These are phyloP conservation scores for Kalaharituber pfeilii DNA, from an alignment of 2,329 filamentous ascomycete species.

Conservation along the genomic window DNA sequence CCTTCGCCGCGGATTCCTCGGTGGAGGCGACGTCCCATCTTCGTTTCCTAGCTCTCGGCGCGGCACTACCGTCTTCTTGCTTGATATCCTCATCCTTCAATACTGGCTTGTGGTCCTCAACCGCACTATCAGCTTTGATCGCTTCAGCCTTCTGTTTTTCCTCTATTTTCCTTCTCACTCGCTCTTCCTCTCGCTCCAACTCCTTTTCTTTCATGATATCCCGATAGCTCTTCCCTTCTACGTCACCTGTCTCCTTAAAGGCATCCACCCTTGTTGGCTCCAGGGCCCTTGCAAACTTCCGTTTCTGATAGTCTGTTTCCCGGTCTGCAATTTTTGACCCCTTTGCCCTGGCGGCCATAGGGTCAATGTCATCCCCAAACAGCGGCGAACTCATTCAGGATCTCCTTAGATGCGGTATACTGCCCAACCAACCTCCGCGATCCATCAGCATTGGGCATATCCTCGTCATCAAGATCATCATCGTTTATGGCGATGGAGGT, in stretches of 20 bases:
- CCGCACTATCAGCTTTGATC: conserved; percentile 37
- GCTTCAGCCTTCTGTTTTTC: conserved; percentile 48
- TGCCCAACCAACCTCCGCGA: conserved; percentile 74
- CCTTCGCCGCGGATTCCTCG: conserved; percentile 28
- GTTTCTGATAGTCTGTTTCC: conserved; percentile 95
- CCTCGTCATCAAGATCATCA: conserved; percentile 49
- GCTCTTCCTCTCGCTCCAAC: conserved; percentile 80
- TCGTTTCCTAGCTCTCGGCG: conserved; percentile 43
- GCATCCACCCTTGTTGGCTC: conserved; percentile 75
- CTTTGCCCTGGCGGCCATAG: conserved; percentile 69
- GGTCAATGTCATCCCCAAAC: conserved; percentile 73
- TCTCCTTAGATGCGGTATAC: conserved; percentile 80
- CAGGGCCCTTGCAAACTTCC: conserved; percentile 71
- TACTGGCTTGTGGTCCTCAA: conserved; percentile 51
- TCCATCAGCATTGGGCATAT: conserved; percentile 55
- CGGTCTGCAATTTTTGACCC: conserved; percentile 79
- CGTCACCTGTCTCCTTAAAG: conserved; percentile 56
- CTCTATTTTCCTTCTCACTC: conserved; percentile 62
- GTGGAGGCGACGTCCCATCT: conserved; percentile 72
- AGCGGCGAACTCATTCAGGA: conserved; percentile 85
- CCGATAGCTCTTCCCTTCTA: conserved; percentile 65
- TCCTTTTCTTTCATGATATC: conserved; percentile 84
- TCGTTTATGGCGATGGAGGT: conserved; percentile 67
- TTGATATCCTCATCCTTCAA: conserved; percentile 61
- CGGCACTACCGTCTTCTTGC: conserved; percentile 51